Conservation (phyloP, 768 basidiomycete species). For the Austroboletus festivus region DNA sequence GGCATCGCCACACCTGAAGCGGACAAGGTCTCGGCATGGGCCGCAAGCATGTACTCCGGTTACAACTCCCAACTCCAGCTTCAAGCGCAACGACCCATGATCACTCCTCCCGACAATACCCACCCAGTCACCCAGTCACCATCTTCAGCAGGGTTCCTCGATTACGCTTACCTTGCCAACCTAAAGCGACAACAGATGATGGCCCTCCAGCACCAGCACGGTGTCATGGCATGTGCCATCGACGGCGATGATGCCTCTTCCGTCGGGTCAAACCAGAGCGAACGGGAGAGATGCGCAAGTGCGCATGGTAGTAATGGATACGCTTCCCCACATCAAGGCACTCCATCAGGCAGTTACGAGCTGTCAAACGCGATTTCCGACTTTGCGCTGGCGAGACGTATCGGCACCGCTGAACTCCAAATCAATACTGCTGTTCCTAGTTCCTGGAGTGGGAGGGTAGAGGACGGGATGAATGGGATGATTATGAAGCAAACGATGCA, state of each 20-base stretch:
- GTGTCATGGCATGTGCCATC: constrained; percentile 22
- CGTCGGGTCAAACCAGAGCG: constrained; percentile 35
- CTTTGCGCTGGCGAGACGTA: constrained; percentile 24
- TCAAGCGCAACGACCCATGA: constrained; percentile 35
- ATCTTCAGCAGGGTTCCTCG: constrained; percentile 11
- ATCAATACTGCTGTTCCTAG: constrained; percentile 24
- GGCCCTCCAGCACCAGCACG: constrained; percentile 31
- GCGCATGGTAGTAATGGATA: constrained; percentile 33
- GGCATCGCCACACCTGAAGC: constrained; percentile 15
- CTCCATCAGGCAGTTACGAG: constrained; percentile 35
- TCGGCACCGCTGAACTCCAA: constrained; percentile 21
- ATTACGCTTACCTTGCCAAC: constrained; percentile 27
- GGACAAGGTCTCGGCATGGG: constrained; percentile 32
- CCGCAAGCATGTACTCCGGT: constrained; percentile 28
- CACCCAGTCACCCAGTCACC: constrained; percentile 31
- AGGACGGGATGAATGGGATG: constrained; percentile 34
- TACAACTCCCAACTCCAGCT: constrained; percentile 24
- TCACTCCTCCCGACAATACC: constrained; percentile 42
- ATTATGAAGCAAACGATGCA: constrained; percentile 34
- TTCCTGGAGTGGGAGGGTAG: constrained; percentile 25
- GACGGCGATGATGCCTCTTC: constrained; percentile 41
- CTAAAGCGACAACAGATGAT: constrained; percentile 30
- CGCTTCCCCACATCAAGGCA: constrained; percentile 29
- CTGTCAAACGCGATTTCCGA: constrained; percentile 30
- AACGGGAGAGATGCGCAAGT: constrained; percentile 37